phyloP scores from a whole-genome alignment of 225 moss, liverwort and hornwort genomes.

The Physcomitrium patens region DNA sequence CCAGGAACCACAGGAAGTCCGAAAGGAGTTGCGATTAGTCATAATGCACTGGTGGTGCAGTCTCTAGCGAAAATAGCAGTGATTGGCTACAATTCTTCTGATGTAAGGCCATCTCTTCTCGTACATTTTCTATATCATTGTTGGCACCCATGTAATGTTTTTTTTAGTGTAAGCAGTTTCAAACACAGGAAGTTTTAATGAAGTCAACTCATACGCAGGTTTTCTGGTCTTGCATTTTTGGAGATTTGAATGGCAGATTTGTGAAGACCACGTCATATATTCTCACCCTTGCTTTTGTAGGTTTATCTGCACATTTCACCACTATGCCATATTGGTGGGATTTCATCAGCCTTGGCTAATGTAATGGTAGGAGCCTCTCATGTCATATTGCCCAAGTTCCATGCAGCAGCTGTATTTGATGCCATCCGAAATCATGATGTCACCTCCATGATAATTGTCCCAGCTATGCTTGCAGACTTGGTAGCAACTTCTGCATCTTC shows the following conservation, averaged over 20 bases:
- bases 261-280: slow-evolving; percentile 19
- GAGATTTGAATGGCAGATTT: slow-evolving; percentile 26
- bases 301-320: slow-evolving; percentile 86
- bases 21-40: slow-evolving; percentile 90
- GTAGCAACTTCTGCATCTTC: slow-evolving; percentile 51
- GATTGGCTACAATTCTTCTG: slow-evolving; percentile 76
- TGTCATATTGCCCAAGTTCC: slow-evolving; percentile 87
- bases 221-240: slow-evolving; percentile 18
- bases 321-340: slow-evolving; percentile 88
- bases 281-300: slow-evolving; percentile 46
- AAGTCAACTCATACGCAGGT: neutral
- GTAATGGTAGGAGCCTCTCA: slow-evolving; percentile 88
- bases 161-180: neutral
- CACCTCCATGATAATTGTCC: slow-evolving; percentile 85
- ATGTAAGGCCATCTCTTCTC: slow-evolving; percentile 60
- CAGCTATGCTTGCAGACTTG: slow-evolving; percentile 87
- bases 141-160: slow-evolving; percentile 17
- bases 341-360: slow-evolving; percentile 89
- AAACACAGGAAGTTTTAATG: neutral
- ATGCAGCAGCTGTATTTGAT: slow-evolving; percentile 60
- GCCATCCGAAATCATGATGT: slow-evolving; percentile 63
- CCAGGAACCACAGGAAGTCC: slow-evolving; percentile 97
- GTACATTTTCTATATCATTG: slow-evolving; percentile 21
- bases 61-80: slow-evolving; percentile 81
- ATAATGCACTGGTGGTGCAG: slow-evolving; percentile 80